phyloP scores from a whole-genome alignment of 805 yeast species.

The Sugiyamaella lignohabitans region DNA sequence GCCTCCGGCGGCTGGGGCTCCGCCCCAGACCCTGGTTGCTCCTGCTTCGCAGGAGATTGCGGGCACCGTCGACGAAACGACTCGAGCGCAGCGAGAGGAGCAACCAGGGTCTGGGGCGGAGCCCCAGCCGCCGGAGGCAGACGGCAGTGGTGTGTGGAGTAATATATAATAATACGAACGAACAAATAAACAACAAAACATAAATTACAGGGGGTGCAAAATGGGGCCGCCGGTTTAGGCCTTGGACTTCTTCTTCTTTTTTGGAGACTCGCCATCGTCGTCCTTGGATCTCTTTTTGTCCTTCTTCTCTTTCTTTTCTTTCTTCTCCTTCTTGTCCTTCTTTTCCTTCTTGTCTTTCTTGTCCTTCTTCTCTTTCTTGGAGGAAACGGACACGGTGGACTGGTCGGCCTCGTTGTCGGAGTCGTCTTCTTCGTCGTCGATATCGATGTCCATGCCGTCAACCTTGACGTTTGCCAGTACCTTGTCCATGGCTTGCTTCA shows the following conservation, averaged over 20 bases:
- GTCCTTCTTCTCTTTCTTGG: constrained; percentile 42
- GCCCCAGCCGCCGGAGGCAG: not conserved
- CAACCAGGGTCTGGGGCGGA: not conserved
- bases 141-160: not conserved
- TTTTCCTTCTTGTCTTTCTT: constrained; percentile 47
- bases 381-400: constrained; percentile 31
- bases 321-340: constrained; percentile 43
- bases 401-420: constrained; percentile 23
- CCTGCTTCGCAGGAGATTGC: too few relatives aligned
- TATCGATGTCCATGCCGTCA: constrained; percentile 42
- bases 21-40: too few relatives aligned
- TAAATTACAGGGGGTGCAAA: not conserved
- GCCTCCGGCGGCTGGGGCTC: too few relatives aligned
- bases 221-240: constrained; percentile 3
- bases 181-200: constrained; percentile 11
- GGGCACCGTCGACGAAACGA: too few relatives aligned
- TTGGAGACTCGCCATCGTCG: constrained; percentile 18
- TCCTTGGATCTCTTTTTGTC: constrained; percentile 19
- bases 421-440: constrained; percentile 31
- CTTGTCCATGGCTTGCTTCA: constrained; percentile 80
- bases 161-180: constrained; percentile 1
- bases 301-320: constrained; percentile 43
- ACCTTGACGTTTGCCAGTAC: constrained; percentile 36
- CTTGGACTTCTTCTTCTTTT: constrained; percentile 20
- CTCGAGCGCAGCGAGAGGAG: not conserved